Evolutionary conservation across 1,139 yeast species (phyloP).

Genomic region (Taphrina wiesneri): DNA sequence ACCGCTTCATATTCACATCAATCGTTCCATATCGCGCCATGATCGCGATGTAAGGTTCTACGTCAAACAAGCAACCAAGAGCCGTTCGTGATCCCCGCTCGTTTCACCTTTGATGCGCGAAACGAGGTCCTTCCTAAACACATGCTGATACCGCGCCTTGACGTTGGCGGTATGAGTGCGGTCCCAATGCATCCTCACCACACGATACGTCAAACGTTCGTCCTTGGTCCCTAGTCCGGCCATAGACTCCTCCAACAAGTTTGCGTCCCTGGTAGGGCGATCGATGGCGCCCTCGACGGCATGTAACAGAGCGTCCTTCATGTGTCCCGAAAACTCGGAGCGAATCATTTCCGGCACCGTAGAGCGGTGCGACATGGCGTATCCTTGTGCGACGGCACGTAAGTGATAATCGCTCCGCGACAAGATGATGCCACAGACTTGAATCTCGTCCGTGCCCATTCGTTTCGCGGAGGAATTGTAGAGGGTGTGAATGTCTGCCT

Average conservation of each 20-base stretch:
- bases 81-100: constrained; percentile 39
- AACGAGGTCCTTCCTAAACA: constrained; percentile 37
- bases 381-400: constrained; percentile 37
- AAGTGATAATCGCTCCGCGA: constrained; percentile 39
- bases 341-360: constrained; percentile 38
- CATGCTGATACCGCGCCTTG: constrained; percentile 37
- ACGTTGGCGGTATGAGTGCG: constrained; percentile 32
- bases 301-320: constrained; percentile 40
- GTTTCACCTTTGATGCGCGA: constrained; percentile 40
- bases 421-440: constrained; percentile 39
- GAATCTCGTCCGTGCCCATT: constrained; percentile 40
- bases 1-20: background rate
- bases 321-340: constrained; percentile 41
- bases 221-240: constrained; percentile 41
- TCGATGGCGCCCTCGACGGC: constrained; percentile 39
- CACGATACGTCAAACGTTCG: constrained; percentile 38
- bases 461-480: constrained; percentile 38
- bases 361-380: constrained; percentile 35
- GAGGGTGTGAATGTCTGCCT: constrained; percentile 39
- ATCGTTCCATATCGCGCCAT: background rate
- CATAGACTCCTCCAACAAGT: constrained; percentile 40
- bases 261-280: constrained; percentile 39
- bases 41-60: background rate
- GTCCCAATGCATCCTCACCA: constrained; percentile 38
- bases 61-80: constrained; percentile 39